A percentile compares a stretch with the other conserved stretches of the same genome.
Conservation (phyloP, 164 flowering plant species). For the Berberis thunbergii region DNA sequence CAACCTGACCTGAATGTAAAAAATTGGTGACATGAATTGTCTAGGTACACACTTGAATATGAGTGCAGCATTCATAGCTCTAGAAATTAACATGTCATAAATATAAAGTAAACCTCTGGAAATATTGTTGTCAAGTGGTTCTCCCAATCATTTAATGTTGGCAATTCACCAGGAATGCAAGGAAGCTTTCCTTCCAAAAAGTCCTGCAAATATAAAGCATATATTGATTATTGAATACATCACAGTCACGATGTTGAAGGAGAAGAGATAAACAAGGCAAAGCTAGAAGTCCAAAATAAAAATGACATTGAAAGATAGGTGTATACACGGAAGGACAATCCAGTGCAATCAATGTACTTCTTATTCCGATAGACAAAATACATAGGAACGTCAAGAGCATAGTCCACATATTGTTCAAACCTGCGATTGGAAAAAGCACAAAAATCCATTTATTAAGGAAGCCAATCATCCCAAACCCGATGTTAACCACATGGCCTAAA, state of each 20-base stretch:
- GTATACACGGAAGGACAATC: constrained; percentile 87
- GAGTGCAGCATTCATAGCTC: neutral
- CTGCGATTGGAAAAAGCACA: constrained; percentile 30
- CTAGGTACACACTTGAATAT: constrained; percentile 2
- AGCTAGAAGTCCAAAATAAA: constrained; percentile 7
- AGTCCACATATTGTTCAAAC: constrained; percentile 95
- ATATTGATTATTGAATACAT: constrained; percentile 3
- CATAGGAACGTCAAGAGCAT: constrained; percentile 99
- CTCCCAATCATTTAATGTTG: constrained; percentile 91
- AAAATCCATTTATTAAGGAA: neutral
- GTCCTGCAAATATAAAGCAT: constrained; percentile 45
- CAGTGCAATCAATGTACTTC: constrained; percentile 86
- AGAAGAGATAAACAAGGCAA: neutral
- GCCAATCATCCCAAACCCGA: no score
- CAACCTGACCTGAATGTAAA: constrained; percentile 69
- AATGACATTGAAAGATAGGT: constrained; percentile 18
- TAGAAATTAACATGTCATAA: neutral
- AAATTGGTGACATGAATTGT: neutral
- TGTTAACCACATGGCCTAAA: neutral
- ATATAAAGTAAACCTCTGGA: constrained; percentile 65
- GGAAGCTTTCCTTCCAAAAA: constrained; percentile 95
- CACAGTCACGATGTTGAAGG: neutral
- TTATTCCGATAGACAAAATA: constrained; percentile 87
- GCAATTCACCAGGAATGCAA: constrained; percentile 77
- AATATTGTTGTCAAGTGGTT: constrained; percentile 94